Conservation (phyloP, 257 asterid species). For the Haberlea rhodopensis region DNA sequence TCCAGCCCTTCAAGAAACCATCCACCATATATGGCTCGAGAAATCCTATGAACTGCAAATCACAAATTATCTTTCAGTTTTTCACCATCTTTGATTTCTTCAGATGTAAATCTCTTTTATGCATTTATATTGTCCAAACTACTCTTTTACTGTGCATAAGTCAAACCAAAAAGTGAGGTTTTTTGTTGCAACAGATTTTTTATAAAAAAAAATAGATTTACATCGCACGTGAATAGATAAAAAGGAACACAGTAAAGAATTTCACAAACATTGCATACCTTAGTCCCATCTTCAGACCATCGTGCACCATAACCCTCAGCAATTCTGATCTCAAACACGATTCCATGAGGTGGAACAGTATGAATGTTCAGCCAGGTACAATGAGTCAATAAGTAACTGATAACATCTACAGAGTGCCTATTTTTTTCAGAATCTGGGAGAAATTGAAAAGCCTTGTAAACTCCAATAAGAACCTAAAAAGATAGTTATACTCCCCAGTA, state of each 20-base stretch:
- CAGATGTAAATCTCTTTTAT: not conserved
- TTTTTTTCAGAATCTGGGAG: slow-evolving; percentile 62
- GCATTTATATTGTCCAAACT: not conserved
- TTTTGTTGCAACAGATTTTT: not conserved
- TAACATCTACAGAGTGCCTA: slow-evolving; percentile 43
- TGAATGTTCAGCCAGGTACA: slow-evolving; percentile 78
- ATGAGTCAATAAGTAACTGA: slow-evolving; percentile 39
- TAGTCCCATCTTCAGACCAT: slow-evolving; percentile 79
- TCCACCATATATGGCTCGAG: slow-evolving; percentile 72
- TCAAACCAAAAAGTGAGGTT: not conserved
- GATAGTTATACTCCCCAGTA: not conserved
- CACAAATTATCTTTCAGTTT: not conserved
- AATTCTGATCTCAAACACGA: slow-evolving; percentile 63
- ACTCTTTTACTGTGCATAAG: not conserved
- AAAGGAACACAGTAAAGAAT: slow-evolving; percentile 4
- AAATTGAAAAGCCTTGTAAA: slow-evolving; percentile 10
- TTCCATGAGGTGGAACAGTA: slow-evolving; percentile 65
- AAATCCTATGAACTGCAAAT: slow-evolving; percentile 79
- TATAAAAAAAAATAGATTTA: not conserved
- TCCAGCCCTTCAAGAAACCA: slow-evolving; percentile 71
- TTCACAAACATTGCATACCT: slow-evolving; percentile 35
- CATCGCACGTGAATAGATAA: not conserved
- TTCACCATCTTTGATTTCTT: not conserved
- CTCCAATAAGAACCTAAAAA: not conserved
- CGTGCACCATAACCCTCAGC: slow-evolving; percentile 75